phyloP scores from a whole-genome alignment of 2,329 filamentous ascomycete species.

The Penicillium sp. region DNA sequence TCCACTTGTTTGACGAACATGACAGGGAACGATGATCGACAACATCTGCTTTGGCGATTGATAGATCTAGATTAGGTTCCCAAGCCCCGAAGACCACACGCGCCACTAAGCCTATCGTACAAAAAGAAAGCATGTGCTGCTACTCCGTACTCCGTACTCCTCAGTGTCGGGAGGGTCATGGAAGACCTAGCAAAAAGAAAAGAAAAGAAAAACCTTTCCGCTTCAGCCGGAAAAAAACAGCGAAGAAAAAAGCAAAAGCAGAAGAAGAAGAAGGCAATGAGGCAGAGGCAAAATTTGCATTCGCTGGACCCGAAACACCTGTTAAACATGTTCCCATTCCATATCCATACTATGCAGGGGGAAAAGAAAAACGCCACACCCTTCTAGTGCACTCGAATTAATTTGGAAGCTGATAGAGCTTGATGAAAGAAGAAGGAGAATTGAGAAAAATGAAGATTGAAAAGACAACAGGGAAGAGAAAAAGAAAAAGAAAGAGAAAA shows the following conservation, averaged over 20 bases:
- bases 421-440: constrained; percentile 3
- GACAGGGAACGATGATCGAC: constrained; percentile 6
- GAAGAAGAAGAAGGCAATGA: not conserved
- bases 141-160: not conserved
- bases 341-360: not conserved
- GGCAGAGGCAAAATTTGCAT: constrained; percentile 4
- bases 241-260: not conserved
- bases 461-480: constrained; percentile 4
- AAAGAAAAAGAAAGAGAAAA: not conserved
- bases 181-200: too few relatives aligned
- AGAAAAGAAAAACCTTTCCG: not conserved
- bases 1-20: constrained; percentile 6
- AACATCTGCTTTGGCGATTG: not conserved
- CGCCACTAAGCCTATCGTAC: constrained; percentile 10
- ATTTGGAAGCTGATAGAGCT: constrained; percentile 2
- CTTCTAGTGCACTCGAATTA: constrained; percentile 15
- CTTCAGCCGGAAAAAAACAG: not conserved
- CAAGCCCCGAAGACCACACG: not conserved
- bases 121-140: constrained; percentile 5
- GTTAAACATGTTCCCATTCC: constrained; percentile 1
- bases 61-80: not conserved
- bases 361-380: constrained; percentile 1
- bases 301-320: not conserved
- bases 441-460: not conserved
- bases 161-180: not conserved